Evolutionary conservation across 345 rosid genomes (phyloP), one percentile per base, ranked within the genome.

Genomic region (Draba incana): DNA sequence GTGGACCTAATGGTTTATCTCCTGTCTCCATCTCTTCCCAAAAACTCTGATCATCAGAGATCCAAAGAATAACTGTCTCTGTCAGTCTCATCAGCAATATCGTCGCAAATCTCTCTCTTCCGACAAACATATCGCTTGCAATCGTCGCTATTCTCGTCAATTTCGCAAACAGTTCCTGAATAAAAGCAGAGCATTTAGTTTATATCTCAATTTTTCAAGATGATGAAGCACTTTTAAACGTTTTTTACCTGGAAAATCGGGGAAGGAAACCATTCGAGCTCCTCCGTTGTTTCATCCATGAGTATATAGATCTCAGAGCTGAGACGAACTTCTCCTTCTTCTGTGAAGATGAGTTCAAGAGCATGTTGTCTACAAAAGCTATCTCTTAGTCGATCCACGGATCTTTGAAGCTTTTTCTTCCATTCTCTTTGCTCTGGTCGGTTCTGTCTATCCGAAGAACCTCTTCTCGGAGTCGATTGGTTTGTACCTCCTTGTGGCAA

Each of bases 331-430:
- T 92, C 92, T 25, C 93, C 98, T 35, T 93, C 96, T 54, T 90
- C 92, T 0, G 87, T 82, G 72, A 93, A 93, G 69, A 90, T 87
- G 58, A 90, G 89, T 13, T 93, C 91, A 60, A 93, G 89, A 57
- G 97, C 98, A 66, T 86, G 89, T 31, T 82, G 90, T 80, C 97
- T 88, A 70, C 98, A 93, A 72, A 88, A 90, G 80, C 89, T 88
- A 81, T 93, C 97, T 57, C 98, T 71, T 80, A 93, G 56, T 7
- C 85, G 78, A 71, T 93, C 98, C 28, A 88, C 94, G 2, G 78
- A 84, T 13, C 89, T 83, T 62, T 85, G 94, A 68, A 93, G 94
- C 75, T 81, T 85, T 71, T 48, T 86, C 83, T 93, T 90, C 92
- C 89, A 88, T 64, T 93, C 96, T 74, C 89, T 81, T 61, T 83